A percentile compares a stretch with the other conserved stretches of the same genome.
Evolutionary conservation across 1,139 yeast genomes (phyloP).

Genomic region (Pichia terricola): DNA sequence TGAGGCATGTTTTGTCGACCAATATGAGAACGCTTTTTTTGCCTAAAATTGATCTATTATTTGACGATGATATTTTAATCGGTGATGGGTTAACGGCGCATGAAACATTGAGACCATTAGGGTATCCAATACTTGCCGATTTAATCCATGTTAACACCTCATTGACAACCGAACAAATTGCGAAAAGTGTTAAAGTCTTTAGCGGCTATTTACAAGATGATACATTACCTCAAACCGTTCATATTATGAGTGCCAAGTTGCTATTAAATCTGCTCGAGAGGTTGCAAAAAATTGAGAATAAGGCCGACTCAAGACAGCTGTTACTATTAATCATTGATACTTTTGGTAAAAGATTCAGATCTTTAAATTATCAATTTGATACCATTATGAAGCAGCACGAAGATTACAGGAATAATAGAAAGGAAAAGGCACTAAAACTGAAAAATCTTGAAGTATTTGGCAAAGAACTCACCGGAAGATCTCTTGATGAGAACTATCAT

Average conservation of each 20-base stretch:
- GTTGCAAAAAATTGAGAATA: conserved; percentile 73
- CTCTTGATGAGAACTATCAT: conserved; percentile 14
- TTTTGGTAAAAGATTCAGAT: conserved; percentile 72
- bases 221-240: conserved; percentile 80
- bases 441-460: conserved; percentile 24
- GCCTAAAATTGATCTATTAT: conserved; percentile 74
- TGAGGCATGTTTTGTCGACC: conserved; percentile 87
- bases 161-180: conserved; percentile 71
- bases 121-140: conserved; percentile 94
- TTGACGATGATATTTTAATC: conserved; percentile 78
- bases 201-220: conserved; percentile 76
- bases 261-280: conserved; percentile 81
- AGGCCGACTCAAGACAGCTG: conserved; percentile 77
- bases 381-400: conserved; percentile 58
- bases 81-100: conserved; percentile 90
- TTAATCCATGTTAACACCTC: conserved; percentile 88
- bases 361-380: conserved; percentile 62
- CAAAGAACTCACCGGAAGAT: conserved; percentile 19
- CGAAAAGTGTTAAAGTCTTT: conserved; percentile 80
- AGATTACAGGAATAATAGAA: conserved; percentile 38
- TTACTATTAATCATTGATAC: conserved; percentile 78
- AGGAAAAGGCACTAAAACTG: conserved; percentile 35
- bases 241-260: conserved; percentile 93
- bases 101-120: conserved; percentile 82
- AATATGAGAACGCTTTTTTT: conserved; percentile 75